These are phyloP conservation scores for Fusarium pseudograminearum DNA, from an alignment of 2,329 filamentous ascomycete species.

Conservation along the genomic window DNA sequence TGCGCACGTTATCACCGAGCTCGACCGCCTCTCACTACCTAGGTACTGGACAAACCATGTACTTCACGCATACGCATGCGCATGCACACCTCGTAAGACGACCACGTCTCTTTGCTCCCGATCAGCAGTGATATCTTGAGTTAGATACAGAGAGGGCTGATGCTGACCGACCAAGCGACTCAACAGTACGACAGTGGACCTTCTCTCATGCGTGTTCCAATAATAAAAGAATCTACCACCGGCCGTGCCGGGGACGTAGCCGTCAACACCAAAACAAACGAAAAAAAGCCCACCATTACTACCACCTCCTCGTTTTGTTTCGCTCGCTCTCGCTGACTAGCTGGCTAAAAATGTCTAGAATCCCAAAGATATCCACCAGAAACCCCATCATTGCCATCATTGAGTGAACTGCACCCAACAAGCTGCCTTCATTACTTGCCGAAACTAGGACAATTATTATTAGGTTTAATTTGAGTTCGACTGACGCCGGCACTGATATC, in stretches of 20 bases:
- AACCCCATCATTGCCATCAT: conserved; percentile 26
- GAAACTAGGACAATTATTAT: not conserved
- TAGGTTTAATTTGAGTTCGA: conserved; percentile 22
- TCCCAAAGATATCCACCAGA: conserved; percentile 28
- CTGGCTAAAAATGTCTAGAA: conserved; percentile 24
- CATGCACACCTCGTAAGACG: conserved; percentile 30
- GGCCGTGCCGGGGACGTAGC: conserved; percentile 33
- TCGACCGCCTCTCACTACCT: not conserved
- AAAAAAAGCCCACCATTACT: conserved; percentile 23
- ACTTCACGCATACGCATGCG: not conserved
- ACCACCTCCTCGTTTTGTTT: conserved; percentile 34
- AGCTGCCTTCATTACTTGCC: not conserved
- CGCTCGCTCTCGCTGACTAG: conserved; percentile 2
- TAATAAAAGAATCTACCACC: conserved; percentile 35
- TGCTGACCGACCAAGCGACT: conserved; percentile 19
- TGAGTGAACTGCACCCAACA: conserved; percentile 2
- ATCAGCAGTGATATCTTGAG: conserved; percentile 27
- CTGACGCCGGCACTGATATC: conserved; percentile 25
- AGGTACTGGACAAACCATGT: not conserved
- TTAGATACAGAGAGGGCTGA: conserved; percentile 18
- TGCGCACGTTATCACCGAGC: not conserved
- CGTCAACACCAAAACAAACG: conserved; percentile 5
- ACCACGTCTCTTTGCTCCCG: conserved; percentile 15
- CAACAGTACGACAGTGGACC: conserved; percentile 17
- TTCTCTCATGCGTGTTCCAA: conserved; percentile 31